Base-by-base conservation (phyloP, 192 early-diverging fungal species). In the Rhizophagus sp. region DNA sequence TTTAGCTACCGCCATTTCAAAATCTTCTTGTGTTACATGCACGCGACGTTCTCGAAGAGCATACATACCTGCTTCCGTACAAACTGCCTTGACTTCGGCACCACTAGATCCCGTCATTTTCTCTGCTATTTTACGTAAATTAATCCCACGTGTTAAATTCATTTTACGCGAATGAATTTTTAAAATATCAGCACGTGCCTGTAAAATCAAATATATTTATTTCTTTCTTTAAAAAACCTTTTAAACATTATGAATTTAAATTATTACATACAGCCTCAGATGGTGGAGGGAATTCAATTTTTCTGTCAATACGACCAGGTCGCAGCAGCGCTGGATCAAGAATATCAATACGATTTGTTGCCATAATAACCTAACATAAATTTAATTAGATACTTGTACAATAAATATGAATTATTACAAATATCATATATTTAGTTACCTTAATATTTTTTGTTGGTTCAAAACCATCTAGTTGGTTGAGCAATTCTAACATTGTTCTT, bases 1-100 rank as follows among this genome's bases (percentile, higher is more conserved):
- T 95, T 99, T 99, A 73, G 96, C 93, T 25, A 99, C 97, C 15
- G 98, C 96, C 95, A 99, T 95, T 84, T 99, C 98, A 90, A 99
- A 99, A 87, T 99, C 98, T 86, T 99, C 97, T 84, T 99, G 98
- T 12, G 97, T 99, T 13, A 99, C 98, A 82, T 99, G 98, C 68
- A 99, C 97, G 79, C 98, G 91, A 61, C 98, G 91, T 87, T 99
- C 98, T 74, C 95, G 91, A 50, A 96, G 86, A 24, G 95, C 95
- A 82, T 95, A 96, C 95, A 95, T 96, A 83, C 94, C 94, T 13
- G 94, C 95, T 81, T 96, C 95, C 50, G 95, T 95, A 83, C 95
- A 96, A 41, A 95, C 93, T 70, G 91, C 95, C 73, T 96, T 96
- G 81, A 96, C 95, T 81, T 96, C 95, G 15, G 95, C 95, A 78